A percentile compares a stretch with the other conserved stretches of the same genome.
Conservation (phyloP, 169 alveolate species). For the Cryptosporidium ubiquitum region DNA sequence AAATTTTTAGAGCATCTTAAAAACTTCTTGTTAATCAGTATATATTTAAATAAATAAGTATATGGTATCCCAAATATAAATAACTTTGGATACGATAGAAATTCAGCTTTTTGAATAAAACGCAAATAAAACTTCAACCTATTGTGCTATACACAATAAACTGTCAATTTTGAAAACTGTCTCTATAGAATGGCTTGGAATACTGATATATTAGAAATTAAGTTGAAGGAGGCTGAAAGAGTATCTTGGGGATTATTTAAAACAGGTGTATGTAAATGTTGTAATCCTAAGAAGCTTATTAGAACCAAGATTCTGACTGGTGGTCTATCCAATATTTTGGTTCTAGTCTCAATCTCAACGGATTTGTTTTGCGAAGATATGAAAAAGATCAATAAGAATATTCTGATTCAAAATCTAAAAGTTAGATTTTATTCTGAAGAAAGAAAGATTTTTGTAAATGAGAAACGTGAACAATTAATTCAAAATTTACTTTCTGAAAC, state of each 20-base stretch:
- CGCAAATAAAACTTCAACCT: not conserved
- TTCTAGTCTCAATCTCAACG: not conserved
- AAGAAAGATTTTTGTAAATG: slow-evolving; percentile 49
- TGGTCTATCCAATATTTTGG: slow-evolving; percentile 55
- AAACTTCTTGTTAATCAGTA: not conserved
- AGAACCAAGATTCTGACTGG: slow-evolving; percentile 30
- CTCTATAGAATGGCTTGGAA: not conserved
- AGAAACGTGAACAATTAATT: slow-evolving; percentile 40
- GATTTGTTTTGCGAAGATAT: slow-evolving; percentile 47
- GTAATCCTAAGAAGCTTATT: not conserved
- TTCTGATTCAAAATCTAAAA: not conserved
- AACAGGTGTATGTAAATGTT: slow-evolving; percentile 53
- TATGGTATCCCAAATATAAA: not conserved
- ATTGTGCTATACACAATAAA: not conserved
- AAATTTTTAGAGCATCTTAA: not conserved
- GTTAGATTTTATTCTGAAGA: slow-evolving; percentile 47
- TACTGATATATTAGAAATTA: not conserved
- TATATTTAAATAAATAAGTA: not conserved
- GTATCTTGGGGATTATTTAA: slow-evolving; percentile 34
- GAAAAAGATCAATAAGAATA: not conserved
- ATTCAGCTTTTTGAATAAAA: not conserved
- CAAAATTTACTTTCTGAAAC: slow-evolving; percentile 34
- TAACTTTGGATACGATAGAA: not conserved
- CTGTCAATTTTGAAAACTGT: not conserved
- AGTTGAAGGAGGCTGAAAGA: slow-evolving; percentile 18